Base-by-base conservation (phyloP, 2,329 filamentous ascomycete genomes). In the Pseudogymnoascus sp. region DNA sequence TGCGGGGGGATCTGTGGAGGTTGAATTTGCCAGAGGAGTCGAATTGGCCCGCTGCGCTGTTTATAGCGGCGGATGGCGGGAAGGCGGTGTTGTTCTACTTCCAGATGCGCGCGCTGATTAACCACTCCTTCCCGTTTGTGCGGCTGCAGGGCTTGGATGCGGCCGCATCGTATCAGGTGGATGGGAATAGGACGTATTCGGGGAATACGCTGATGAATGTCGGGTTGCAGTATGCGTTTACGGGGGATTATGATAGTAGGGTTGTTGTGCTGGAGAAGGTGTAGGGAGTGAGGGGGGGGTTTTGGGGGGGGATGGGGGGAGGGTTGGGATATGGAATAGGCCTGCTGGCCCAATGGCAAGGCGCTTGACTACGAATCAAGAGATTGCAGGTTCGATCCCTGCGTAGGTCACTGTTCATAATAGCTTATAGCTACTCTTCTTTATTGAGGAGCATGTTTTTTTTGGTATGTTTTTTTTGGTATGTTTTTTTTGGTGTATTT, bases 31-130 rank as follows among this genome's bases (percentile, higher is more conserved):
- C 85, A 0, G 82, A 84, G 26, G 74, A 82, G 4, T 83, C 82
- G 2, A 85, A 87, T 68, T 86, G 82, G 79, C 86, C 86, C 0
- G 84, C 84, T 0, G 84, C 81, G 1, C 75, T 86, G 65, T 86
- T 87, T 68, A 76, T 86, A 0, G 81, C 82, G 0, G 75, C 78
- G 9, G 82, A 86, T 61, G 78, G 75, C 5, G n/a, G 7, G 13
- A 13, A 26, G 7, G 42, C 42, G 6, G 42, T 50, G 21, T 21
- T 50, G 3, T 50, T 50, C 13, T 50, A 50, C 42, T 50, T 50
- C 21, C 42, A 50, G 42, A 26, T 50, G 42, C 21, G 42, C 13
- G 42, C 42, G 21, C 3, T 11, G 21, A 50, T 50, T 9, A 50
- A 50, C 13, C 42, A 26, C 13, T 50, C 42, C 2, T 50, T 50